Evolutionary conservation across 177 flowering plant genomes (phyloP).

Genomic region (Vitis hybrid): DNA sequence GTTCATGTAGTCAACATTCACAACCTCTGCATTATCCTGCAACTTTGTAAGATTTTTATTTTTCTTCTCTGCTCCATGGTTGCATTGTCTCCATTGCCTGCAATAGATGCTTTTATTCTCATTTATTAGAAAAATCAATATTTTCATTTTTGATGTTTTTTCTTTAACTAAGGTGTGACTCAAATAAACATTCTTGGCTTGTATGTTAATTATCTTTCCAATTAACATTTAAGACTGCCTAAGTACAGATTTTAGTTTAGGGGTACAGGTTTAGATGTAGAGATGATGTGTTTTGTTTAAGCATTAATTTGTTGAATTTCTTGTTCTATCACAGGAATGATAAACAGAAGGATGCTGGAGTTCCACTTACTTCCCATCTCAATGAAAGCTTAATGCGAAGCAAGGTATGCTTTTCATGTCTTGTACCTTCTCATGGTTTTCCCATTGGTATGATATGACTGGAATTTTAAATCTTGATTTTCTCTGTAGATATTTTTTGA

Average conservation of each 20-base stretch:
- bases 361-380: slow-evolving; percentile 16
- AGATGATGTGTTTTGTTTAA: no score
- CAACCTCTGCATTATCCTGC: slow-evolving; percentile 24
- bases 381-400: slow-evolving; percentile 32
- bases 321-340: slow-evolving; percentile 36
- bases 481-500: not conserved
- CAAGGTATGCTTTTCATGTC: slow-evolving; percentile 25
- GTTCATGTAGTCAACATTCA: slow-evolving; percentile 26
- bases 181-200: no score
- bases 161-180: no score
- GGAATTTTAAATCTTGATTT: not conserved
- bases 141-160: no score
- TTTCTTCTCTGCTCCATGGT: not conserved
- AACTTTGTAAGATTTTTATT: slow-evolving; percentile 37
- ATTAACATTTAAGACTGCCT: no score
- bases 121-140: no score
- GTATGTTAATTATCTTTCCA: no score
- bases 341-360: slow-evolving; percentile 33
- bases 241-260: no score
- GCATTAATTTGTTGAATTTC: not conserved
- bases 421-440: no score
- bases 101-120: no score
- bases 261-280: no score
- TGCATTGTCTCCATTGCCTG: not conserved
- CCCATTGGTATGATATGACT: no score